Evolutionary conservation across 352 stramenopile species (phyloP).

Genomic region (Phytophthora pinifolia): DNA sequence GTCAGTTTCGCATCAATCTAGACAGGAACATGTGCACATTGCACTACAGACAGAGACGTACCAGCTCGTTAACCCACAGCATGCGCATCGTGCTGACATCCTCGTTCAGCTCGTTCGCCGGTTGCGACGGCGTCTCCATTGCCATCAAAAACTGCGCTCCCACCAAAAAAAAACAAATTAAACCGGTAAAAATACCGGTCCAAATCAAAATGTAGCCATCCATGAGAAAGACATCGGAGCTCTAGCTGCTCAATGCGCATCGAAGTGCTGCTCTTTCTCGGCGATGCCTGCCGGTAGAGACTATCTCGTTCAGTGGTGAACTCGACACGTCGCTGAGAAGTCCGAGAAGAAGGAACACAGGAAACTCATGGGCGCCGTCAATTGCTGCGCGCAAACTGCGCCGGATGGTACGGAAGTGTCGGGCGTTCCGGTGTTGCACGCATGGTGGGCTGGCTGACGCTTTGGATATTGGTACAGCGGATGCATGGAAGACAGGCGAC

Average conservation of each 20-base stretch:
- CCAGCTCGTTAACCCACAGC: conserved; percentile 84
- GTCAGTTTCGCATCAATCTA: conserved; percentile 18
- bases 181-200: conserved; percentile 4
- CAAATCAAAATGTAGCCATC: conserved; percentile 17
- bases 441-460: background rate
- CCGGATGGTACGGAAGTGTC: conserved; percentile 19
- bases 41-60: conserved; percentile 18
- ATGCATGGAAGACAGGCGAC: conserved; percentile 29
- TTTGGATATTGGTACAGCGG: conserved; percentile 13
- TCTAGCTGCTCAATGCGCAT: conserved; percentile 10
- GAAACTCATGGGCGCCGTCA: conserved; percentile 30
- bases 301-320: conserved; percentile 18
- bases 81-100: conserved; percentile 68
- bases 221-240: conserved; percentile 30
- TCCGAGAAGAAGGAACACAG: conserved; percentile 5
- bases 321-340: conserved; percentile 16
- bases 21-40: background rate
- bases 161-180: conserved; percentile 25
- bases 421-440: conserved; percentile 9
- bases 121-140: conserved; percentile 28
- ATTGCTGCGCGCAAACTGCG: conserved; percentile 42
- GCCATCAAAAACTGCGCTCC: conserved; percentile 6
- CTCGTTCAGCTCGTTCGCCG: conserved; percentile 75
- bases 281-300: conserved; percentile 7
- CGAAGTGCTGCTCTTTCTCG: conserved; percentile 32